Base-by-base conservation (phyloP, 2,329 filamentous ascomycete species). In the Ceratocystis cubensis region DNA sequence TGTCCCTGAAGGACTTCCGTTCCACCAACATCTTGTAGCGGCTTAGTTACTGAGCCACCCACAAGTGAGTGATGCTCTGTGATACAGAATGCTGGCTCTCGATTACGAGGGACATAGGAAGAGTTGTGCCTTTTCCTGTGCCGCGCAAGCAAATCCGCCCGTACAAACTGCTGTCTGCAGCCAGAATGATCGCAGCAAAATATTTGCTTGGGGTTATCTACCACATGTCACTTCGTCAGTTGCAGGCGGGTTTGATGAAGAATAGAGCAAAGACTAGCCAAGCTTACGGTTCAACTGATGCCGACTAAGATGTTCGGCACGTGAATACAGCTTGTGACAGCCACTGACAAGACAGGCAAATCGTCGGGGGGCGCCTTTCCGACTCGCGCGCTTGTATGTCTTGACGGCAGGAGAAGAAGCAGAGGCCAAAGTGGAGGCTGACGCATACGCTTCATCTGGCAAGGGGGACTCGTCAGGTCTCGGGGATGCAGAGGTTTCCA, bases 261-360 rank as follows among this genome's bases (percentile, higher is more conserved):
- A 65, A 17, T 22, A 44, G 62, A 46, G 10, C 25, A 61, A 66
- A 65, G 46, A 20, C 30, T 48, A 50, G 46, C 65, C 66, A 46
- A 61, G 61, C 66, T 66, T 80, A 91, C 88, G 89, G 73, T 93
- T 93, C 72, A 93, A 74, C 76, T 92, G 88, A 75, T 93, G 89
- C 63, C 89, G 80, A 75, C 91, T 89, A 66, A 93, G 80, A 76
- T 93, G 89, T 75, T 93, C 89, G 7, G 88, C 88, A 69, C 89
- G 81, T 65, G 88, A 91, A 75, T 93, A 93, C 67, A 86, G 82
- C 80, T 91, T 92, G 70, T 87, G 87, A 74, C 89, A 94, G 46
- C 83, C 85, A 59, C 85, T 82, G 73, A 86, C 84, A 22, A 84
- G 82, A 75, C 89, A 93, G 67, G 78, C 75, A 71, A 86, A 88